phyloP scores from a whole-genome alignment of 2,329 filamentous ascomycete species.

The Colletotrichum tofieldiae region DNA sequence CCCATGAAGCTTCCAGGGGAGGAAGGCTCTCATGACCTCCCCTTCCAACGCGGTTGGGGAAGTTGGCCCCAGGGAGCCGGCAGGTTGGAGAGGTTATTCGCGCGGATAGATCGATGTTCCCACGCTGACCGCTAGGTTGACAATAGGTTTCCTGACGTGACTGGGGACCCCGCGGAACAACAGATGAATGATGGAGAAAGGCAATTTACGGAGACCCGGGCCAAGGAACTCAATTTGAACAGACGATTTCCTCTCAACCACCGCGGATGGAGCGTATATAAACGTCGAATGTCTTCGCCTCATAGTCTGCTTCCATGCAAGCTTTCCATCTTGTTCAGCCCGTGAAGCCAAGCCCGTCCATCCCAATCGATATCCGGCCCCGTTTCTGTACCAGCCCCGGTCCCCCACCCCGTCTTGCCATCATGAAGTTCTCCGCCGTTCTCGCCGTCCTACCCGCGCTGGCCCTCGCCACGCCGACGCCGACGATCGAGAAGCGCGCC shows the following conservation, averaged over 20 bases:
- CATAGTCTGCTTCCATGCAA: neutral
- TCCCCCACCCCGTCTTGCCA: neutral
- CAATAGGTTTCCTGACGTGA: too few relatives aligned
- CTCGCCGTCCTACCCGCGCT: constrained; percentile 39
- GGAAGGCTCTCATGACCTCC: constrained; percentile 24
- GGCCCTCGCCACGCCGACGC: constrained; percentile 38
- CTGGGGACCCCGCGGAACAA: neutral
- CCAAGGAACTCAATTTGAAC: neutral
- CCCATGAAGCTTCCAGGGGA: neutral
- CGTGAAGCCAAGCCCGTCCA: neutral
- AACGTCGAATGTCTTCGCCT: neutral
- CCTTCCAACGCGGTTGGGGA: constrained; percentile 6
- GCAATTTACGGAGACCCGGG: neutral
- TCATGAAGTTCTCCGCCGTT: constrained; percentile 44
- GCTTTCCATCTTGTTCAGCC: neutral
- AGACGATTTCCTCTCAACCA: neutral
- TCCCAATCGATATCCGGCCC: neutral
- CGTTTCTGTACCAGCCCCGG: neutral
- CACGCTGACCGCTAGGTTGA: neutral
- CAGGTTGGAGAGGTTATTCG: neutral
- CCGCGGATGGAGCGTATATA: neutral
- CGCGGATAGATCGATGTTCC: neutral
- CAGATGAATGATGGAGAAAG: neutral
- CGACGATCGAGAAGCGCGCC: constrained; percentile 43
- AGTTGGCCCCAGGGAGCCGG: neutral